A percentile compares a stretch with the other conserved stretches of the same genome.
phyloP scores from a whole-genome alignment of 1,139 yeast species.

The Kodamaea plutei region DNA sequence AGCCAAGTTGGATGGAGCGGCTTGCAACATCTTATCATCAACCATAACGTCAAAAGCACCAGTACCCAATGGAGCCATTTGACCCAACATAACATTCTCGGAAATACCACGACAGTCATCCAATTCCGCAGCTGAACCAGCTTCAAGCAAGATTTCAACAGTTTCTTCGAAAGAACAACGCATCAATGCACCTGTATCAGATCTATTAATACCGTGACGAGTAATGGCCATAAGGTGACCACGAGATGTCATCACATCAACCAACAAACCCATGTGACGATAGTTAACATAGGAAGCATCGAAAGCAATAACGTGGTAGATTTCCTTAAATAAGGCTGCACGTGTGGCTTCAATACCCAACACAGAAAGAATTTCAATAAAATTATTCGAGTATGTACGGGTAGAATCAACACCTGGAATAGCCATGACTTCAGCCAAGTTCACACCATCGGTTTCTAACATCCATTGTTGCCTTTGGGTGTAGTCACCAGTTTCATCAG shows the following conservation, averaged over 20 bases:
- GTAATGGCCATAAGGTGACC: constrained; percentile 99
- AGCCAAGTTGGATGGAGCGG: constrained; percentile 51
- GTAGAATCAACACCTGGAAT: constrained; percentile 91
- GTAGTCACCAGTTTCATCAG: constrained; percentile 82
- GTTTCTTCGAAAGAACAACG: constrained; percentile 99
- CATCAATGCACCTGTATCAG: constrained; percentile 98
- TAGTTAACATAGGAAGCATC: constrained; percentile 99
- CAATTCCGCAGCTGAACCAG: constrained; percentile 95
- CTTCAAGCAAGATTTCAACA: constrained; percentile 93
- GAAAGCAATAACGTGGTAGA: constrained; percentile 94
- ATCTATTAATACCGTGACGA: constrained; percentile 98
- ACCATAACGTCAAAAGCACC: constrained; percentile 96
- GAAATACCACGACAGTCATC: constrained; percentile 99
- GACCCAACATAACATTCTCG: constrained; percentile 96
- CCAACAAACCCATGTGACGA: constrained; percentile 95
- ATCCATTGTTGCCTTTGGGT: constrained; percentile 95
- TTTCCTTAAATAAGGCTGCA: constrained; percentile 87
- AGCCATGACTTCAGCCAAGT: constrained; percentile 90
- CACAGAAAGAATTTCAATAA: constrained; percentile 91
- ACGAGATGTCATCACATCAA: constrained; percentile 97
- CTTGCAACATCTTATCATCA: constrained; percentile 81
- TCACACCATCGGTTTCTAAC: constrained; percentile 97
- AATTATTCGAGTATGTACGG: constrained; percentile 91
- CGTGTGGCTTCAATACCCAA: constrained; percentile 99
- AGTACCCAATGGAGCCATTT: constrained; percentile 97